Base-by-base conservation (phyloP, 108 stramenopile species). In the Pseudonitzschia multiseries region DNA sequence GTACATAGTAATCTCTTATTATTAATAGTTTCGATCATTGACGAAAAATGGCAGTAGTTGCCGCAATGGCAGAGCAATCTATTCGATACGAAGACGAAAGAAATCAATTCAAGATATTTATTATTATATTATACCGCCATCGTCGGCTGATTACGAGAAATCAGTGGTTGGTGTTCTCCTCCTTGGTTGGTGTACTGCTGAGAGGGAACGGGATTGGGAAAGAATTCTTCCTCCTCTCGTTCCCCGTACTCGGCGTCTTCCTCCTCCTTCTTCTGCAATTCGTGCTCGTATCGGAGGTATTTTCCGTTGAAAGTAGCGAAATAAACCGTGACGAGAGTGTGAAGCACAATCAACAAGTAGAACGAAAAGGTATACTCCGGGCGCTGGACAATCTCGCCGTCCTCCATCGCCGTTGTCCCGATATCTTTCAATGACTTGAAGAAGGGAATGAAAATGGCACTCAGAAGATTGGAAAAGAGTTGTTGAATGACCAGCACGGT, bases 221-320 rank as follows among this genome's bases (percentile, higher is more conserved):
- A 14, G 46, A 10, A 14, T 14, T 48, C 8, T 18, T 48, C 17
- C 46, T 48, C 46, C 46, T 10, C 17, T 48, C 18, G 4, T 2
- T 2, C 46, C 46, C 12, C 17, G 46, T 18, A 48, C 36, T 50
- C n/a, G 29, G 51, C 42, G 28, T 76, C 78, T 59, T 83, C 69
- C 29, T 65, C 67, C 14, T 71, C 86, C 44, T 87, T 84, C 71
- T 83, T 89, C 60, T 77, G 74, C 52, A 84, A 46, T 72, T 94
- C 93, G 43, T 84, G 90, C 61, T 91, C 93, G 31, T 82, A 82
- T 50, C 94, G 80, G 46, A 91, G 71, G 73, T 95, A 95, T 24
- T 78, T 84, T 2, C 94, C 94, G 72, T 93, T 91, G 73, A 93
- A 95, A 8, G 94, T 93, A 42, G 91, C 88, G 77, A 95, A 95